These are phyloP conservation scores for Mucor velutinosus DNA, from an alignment of 371 early-diverging fungal genomes.

Conservation along the genomic window DNA sequence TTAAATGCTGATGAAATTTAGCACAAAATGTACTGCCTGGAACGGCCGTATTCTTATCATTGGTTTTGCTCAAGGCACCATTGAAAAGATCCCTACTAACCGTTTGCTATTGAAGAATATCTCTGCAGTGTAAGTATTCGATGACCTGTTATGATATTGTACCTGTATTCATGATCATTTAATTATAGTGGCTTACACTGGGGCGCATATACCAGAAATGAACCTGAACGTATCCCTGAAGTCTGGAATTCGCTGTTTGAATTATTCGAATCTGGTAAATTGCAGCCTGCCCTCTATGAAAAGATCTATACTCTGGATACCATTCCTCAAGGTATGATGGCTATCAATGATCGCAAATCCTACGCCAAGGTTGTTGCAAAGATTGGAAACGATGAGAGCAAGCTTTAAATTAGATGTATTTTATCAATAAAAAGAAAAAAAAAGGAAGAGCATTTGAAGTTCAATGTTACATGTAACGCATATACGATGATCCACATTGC, in stretches of 20 bases:
- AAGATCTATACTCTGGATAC: conserved; percentile 69
- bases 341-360: conserved; percentile 71
- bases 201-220: conserved; percentile 76
- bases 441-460: not conserved
- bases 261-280: conserved; percentile 61
- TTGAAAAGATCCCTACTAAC: conserved; percentile 83
- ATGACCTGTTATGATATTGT: not conserved
- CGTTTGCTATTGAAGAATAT: conserved; percentile 84
- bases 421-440: not conserved
- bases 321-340: conserved; percentile 70
- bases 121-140: conserved; percentile 47
- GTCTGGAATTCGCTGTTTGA: conserved; percentile 78
- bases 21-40: conserved; percentile 81
- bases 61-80: conserved; percentile 84
- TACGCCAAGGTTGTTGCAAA: conserved; percentile 82
- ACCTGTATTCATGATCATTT: not conserved
- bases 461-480: not conserved
- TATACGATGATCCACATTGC: not conserved
- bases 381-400: conserved; percentile 42
- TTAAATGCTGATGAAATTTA: conserved; percentile 8
- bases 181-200: conserved; percentile 56
- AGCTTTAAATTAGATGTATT: conserved; percentile 52
- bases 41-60: conserved; percentile 84
- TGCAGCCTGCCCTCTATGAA: conserved; percentile 74
- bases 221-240: conserved; percentile 62